These are phyloP conservation scores for Aegilops longissima DNA, from an alignment of 176 grass and related monocot species.

Conservation along the genomic window DNA sequence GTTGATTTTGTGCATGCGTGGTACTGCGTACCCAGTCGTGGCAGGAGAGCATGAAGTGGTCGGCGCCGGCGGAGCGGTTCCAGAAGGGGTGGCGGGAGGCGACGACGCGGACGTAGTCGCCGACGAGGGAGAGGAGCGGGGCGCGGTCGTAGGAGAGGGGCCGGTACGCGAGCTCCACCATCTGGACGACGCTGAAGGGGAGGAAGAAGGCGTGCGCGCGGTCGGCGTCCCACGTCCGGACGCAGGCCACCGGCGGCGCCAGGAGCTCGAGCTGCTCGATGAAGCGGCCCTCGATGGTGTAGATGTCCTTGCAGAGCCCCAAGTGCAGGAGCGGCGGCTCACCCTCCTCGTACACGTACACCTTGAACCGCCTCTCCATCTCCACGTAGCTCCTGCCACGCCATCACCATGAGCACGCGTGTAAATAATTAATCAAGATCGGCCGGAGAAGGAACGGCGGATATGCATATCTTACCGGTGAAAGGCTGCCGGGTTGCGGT, in stretches of 20 bases:
- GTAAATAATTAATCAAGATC: background rate
- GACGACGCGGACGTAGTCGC: slow-evolving; percentile 68
- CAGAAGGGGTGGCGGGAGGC: slow-evolving; percentile 60
- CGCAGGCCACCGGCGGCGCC: background rate
- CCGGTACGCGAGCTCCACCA: slow-evolving; percentile 47
- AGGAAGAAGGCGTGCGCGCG: slow-evolving; percentile 69
- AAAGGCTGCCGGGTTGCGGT: slow-evolving; percentile 52
- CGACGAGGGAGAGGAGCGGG: slow-evolving; percentile 37
- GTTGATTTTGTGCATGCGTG: no score
- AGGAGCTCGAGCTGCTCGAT: slow-evolving; percentile 72
- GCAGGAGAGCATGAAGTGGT: slow-evolving; percentile 92
- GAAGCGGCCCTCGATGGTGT: slow-evolving; percentile 77
- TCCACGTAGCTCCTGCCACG: slow-evolving; percentile 66
- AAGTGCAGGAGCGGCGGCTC: slow-evolving; percentile 66
- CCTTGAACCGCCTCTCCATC: slow-evolving; percentile 76
- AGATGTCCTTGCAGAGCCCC: slow-evolving; percentile 79
- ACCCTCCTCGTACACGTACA: slow-evolving; percentile 86
- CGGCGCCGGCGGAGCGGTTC: slow-evolving; percentile 67
- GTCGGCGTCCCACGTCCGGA: slow-evolving; percentile 44
- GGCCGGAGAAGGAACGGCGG: background rate
- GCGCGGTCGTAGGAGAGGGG: slow-evolving; percentile 15
- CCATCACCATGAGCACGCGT: background rate
- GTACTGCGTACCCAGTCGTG: slow-evolving; percentile 62
- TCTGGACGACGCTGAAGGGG: slow-evolving; percentile 60
- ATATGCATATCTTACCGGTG: slow-evolving; percentile 22